These are phyloP conservation scores for Baorangia bicolor DNA, from an alignment of 768 basidiomycete species.

Conservation along the genomic window DNA sequence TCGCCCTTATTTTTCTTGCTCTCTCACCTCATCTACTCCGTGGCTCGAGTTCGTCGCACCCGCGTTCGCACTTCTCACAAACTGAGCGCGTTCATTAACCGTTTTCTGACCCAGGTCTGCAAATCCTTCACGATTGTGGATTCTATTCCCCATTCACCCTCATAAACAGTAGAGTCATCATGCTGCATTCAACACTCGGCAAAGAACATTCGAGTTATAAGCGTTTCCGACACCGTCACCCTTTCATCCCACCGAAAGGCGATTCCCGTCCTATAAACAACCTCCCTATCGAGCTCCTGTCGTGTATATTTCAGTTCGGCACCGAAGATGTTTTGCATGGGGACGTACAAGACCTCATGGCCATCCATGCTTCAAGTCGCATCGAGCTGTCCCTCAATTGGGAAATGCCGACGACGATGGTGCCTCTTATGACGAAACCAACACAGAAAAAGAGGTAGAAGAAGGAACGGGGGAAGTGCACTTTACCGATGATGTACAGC, in stretches of 20 bases:
- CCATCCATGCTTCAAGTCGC: not conserved
- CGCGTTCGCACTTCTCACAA: no score
- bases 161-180: not conserved
- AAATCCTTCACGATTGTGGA: no score
- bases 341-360: conserved; percentile 35
- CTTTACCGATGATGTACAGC: no score
- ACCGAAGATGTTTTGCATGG: conserved; percentile 34
- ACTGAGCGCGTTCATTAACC: no score
- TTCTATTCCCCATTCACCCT: not conserved
- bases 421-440: no score
- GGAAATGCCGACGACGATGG: conserved; percentile 20
- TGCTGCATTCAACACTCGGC: not conserved
- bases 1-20: no score
- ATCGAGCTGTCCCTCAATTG: not conserved
- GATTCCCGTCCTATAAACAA: conserved; percentile 43
- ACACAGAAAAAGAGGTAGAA: no score
- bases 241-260: conserved; percentile 12
- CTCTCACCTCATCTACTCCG: no score
- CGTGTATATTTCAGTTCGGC: conserved; percentile 50
- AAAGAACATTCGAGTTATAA: not conserved
- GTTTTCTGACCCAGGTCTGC: no score
- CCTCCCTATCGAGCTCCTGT: conserved; percentile 53
- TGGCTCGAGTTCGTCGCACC: no score
- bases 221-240: not conserved
- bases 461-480: no score